Conservation (phyloP, 2,329 filamentous ascomycete genomes). For the Colletotrichum gloeosporioides region DNA sequence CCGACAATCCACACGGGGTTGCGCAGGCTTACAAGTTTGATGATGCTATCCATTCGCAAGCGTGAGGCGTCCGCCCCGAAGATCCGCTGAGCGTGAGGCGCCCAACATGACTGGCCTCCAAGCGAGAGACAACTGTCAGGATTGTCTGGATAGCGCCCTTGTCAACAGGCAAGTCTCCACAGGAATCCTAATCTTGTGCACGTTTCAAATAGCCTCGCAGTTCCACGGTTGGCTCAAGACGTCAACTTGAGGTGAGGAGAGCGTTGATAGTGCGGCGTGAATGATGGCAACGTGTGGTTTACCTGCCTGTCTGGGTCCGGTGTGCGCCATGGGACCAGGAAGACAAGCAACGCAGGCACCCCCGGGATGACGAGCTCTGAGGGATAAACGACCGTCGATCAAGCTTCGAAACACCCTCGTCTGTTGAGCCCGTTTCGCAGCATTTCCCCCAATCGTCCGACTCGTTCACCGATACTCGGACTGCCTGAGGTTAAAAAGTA, state of each 20-base stretch:
- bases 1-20: not conserved
- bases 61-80: slow-evolving; percentile 5
- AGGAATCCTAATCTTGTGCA: not conserved
- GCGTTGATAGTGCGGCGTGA: not conserved
- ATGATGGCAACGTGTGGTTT: not conserved
- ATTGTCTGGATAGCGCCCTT: not conserved
- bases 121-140: not conserved
- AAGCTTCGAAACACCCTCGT: not conserved
- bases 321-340: not conserved
- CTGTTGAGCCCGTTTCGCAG: not conserved
- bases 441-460: not conserved
- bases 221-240: not conserved
- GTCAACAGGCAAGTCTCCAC: not conserved
- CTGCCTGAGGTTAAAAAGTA: not conserved
- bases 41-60: slow-evolving; percentile 12
- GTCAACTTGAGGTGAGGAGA: not conserved
- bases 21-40: slow-evolving; percentile 2
- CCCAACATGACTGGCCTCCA: not conserved
- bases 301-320: not conserved
- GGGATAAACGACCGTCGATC: not conserved
- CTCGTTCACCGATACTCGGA: not conserved
- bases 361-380: not conserved
- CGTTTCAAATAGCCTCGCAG: not conserved
- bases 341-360: not conserved
- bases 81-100: not conserved